Conservation (phyloP, 768 basidiomycete genomes). For the Clitopilus hobsonii region DNA sequence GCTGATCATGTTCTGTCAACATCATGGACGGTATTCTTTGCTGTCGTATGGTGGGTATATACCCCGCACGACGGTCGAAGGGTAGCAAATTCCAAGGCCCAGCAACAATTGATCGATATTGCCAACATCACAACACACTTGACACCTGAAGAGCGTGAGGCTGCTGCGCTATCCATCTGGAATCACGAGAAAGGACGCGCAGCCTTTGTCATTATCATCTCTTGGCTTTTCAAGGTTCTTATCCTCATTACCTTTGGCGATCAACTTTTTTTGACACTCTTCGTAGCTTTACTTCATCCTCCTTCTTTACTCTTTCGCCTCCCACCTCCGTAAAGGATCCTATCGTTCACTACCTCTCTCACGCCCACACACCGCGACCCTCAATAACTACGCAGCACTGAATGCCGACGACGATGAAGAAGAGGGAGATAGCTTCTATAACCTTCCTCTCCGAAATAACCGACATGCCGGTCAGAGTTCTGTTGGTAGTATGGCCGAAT, state of each 20-base stretch:
- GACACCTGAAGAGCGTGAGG: constrained; percentile 59
- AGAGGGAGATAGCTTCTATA: constrained; percentile 65
- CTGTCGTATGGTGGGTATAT: constrained; percentile 85
- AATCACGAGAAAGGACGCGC: constrained; percentile 84
- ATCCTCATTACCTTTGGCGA: too few species aligned
- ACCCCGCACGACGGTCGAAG: constrained; percentile 88
- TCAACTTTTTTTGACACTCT: constrained; percentile 1
- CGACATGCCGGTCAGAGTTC: constrained; percentile 27
- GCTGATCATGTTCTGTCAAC: constrained; percentile 90
- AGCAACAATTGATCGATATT: constrained; percentile 74
- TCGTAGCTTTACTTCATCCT: constrained; percentile 85
- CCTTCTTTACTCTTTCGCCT: constrained; percentile 88
- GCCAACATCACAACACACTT: constrained; percentile 51
- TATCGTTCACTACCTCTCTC: constrained; percentile 75
- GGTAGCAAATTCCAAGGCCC: constrained; percentile 80
- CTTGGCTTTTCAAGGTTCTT: constrained; percentile 84
- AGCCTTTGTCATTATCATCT: constrained; percentile 66
- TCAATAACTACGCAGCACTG: constrained; percentile 31
- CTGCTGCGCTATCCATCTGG: constrained; percentile 83
- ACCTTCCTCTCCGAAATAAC: constrained; percentile 51
- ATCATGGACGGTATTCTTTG: constrained; percentile 90
- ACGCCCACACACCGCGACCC: constrained; percentile 33
- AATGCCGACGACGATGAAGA: constrained; percentile 48
- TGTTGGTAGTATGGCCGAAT: constrained; percentile 57
- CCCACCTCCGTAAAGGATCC: constrained; percentile 87